A percentile compares a stretch with the other conserved stretches of the same genome.
These are phyloP conservation scores for Plenodomus tracheiphilus DNA, from an alignment of 2,329 filamentous ascomycete species.

Conservation along the genomic window DNA sequence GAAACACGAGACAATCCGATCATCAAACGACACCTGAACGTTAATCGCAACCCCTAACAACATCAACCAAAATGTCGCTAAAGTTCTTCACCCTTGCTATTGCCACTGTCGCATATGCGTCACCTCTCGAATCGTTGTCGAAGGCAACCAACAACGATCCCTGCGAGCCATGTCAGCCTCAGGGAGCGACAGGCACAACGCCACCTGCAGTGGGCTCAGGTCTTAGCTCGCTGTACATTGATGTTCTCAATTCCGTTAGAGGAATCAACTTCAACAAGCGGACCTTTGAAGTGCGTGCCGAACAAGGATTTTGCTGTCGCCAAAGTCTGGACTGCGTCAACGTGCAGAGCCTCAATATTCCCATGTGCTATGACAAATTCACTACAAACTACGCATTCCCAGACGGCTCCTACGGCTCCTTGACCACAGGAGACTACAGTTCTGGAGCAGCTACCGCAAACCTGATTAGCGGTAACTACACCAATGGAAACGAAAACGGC, in stretches of 20 bases:
- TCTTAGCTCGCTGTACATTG: conserved; percentile 40
- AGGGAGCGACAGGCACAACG: conserved; percentile 35
- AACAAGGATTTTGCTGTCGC: conserved; percentile 39
- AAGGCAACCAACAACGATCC: conserved; percentile 30
- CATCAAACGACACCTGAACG: background rate
- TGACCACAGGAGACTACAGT: conserved; percentile 51
- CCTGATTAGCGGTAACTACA: conserved; percentile 51
- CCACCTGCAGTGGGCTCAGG: conserved; percentile 39
- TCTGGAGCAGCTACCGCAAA: conserved; percentile 47
- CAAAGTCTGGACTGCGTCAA: conserved; percentile 48
- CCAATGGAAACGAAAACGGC: conserved; percentile 43
- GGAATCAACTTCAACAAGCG: conserved; percentile 38
- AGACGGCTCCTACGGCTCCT: conserved; percentile 52
- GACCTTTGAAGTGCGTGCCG: conserved; percentile 18
- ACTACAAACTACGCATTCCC: conserved; percentile 56
- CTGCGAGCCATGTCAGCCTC: conserved; percentile 42
- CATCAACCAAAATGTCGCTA: conserved; percentile 23
- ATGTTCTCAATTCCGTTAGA: conserved; percentile 42
- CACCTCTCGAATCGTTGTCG: conserved; percentile 21
- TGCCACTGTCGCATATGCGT: conserved; percentile 24
- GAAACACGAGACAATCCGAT: background rate
- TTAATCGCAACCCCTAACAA: background rate
- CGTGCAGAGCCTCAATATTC: conserved; percentile 45
- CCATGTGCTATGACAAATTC: conserved; percentile 58
- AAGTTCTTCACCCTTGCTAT: conserved; percentile 31